phyloP scores from a whole-genome alignment of 192 early-diverging fungal genomes.

The Gamsiella multidivaricata region DNA sequence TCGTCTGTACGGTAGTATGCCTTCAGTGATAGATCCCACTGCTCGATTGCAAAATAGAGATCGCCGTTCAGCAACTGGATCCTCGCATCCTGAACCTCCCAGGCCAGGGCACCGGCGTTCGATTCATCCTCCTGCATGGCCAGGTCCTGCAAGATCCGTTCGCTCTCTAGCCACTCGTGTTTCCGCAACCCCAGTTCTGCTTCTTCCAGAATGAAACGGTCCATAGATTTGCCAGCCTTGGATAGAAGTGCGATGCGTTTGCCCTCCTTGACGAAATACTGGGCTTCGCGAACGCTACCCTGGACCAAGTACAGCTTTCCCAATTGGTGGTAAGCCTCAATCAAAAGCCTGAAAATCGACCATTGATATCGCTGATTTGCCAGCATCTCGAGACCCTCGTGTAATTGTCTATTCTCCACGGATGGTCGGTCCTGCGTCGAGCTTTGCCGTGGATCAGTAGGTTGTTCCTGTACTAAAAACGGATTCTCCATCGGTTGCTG shows the following conservation, averaged over 20 bases:
- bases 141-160: conserved; percentile 52
- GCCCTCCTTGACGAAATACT: conserved; percentile 72
- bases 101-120: not conserved
- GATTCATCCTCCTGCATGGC: conserved; percentile 32
- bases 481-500: conserved; percentile 31
- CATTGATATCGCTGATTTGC: conserved; percentile 33
- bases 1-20: conserved; percentile 59
- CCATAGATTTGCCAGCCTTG: conserved; percentile 51
- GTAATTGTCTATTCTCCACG: conserved; percentile 6
- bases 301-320: conserved; percentile 63
- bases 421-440: not conserved
- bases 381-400: conserved; percentile 22
- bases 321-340: conserved; percentile 61
- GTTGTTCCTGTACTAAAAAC: conserved; percentile 15
- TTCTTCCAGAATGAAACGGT: conserved; percentile 57
- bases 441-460: not conserved
- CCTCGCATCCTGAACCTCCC: conserved; percentile 44
- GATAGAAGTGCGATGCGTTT: conserved; percentile 60
- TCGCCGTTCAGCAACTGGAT: conserved; percentile 63
- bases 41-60: conserved; percentile 51
- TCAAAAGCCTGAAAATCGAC: conserved; percentile 46
- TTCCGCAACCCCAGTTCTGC: conserved; percentile 66
- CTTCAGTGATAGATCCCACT: conserved; percentile 60
- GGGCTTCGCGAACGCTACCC: conserved; percentile 69
- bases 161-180: conserved; percentile 58